A percentile compares a stretch with the other conserved stretches of the same genome.
Evolutionary conservation across 140 eudicot genomes (phyloP).

Genomic region (Flaveria floridana): DNA sequence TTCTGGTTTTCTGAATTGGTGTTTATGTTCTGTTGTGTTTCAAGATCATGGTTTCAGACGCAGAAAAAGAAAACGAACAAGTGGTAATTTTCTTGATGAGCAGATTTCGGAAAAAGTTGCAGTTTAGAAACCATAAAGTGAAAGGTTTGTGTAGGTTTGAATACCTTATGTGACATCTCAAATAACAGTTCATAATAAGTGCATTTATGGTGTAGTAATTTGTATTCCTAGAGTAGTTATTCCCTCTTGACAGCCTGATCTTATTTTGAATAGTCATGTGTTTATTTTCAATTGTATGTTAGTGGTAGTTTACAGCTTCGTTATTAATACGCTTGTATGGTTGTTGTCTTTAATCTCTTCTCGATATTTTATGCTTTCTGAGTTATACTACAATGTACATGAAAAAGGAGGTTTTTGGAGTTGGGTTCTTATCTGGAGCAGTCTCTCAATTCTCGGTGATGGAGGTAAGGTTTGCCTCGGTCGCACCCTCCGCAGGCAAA

Average conservation of each 20-base stretch:
- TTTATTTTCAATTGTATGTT: background rate
- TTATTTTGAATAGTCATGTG: background rate
- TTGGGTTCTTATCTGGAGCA: too few relatives aligned
- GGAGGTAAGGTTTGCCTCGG: too few relatives aligned
- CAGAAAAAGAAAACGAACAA: background rate
- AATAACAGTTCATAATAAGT: background rate
- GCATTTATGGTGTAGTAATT: background rate
- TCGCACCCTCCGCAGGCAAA: too few relatives aligned
- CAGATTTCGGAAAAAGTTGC: background rate
- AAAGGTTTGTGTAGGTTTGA: background rate
- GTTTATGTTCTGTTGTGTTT: constrained; percentile 4
- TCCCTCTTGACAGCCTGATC: constrained; percentile 10
- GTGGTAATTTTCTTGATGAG: background rate
- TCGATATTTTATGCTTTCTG: too few relatives aligned
- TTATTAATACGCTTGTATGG: too few relatives aligned
- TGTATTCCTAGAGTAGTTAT: background rate
- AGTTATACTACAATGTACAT: too few relatives aligned
- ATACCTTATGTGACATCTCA: background rate
- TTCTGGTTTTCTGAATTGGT: background rate
- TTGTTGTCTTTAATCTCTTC: too few relatives aligned
- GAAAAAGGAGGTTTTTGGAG: too few relatives aligned
- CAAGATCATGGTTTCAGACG: constrained; percentile 5
- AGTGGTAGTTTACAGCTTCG: too few relatives aligned
- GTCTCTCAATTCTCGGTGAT: too few relatives aligned
- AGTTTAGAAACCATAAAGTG: background rate